Evolutionary conservation across 768 basidiomycete genomes (phyloP), one percentile per base, ranked within the genome.

Genomic region (Daedalea quercina): DNA sequence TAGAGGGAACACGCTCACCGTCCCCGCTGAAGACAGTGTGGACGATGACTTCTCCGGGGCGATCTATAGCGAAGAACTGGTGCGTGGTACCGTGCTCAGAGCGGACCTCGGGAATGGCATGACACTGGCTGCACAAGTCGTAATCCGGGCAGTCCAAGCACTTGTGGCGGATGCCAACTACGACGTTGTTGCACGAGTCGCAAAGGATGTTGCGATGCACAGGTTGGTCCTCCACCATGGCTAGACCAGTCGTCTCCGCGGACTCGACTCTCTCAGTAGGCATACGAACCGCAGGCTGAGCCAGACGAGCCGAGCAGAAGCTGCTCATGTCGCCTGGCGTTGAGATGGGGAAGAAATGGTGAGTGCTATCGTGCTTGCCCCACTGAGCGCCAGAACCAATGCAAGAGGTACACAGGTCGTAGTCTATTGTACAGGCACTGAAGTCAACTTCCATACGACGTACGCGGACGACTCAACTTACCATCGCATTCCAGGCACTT

Each of bases 401-500:
- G 53, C 62, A 63, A 17, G 22, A 20, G 8, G 44, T 47, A 42
- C 62, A 63, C 12, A 63, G 34, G 35, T 63, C 62, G 53, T 48
- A 63, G 47, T 63, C 62, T 62, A 24, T 11, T 0, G n/a, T 6
- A 11, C 9, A 26, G n/a, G 25, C 8, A 25, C 25, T 3, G 11
- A 17, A 1, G 9, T 40, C 41, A 37, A 31, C 6, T 2, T 17
- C 34, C 19, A 37, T 12, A 23, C 6, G 0, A n/a, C n/a, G 31
- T 31, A 31, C 11, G 9, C 0, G n/a, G 13, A 20, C 33, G 3
- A 6, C 22, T 31, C 9, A 1, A 31, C 60, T 33, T n/a, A 58
- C 61, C 75, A 50, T 73, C 71, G 64, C 89, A 91, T 57, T 88
- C 84, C 22, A 88, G 65, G 61, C 90, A 92, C 66, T 90, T 91